A percentile compares a stretch with the other conserved stretches of the same genome.
phyloP scores from a whole-genome alignment of 768 basidiomycete genomes.

The Suillus paluster region DNA sequence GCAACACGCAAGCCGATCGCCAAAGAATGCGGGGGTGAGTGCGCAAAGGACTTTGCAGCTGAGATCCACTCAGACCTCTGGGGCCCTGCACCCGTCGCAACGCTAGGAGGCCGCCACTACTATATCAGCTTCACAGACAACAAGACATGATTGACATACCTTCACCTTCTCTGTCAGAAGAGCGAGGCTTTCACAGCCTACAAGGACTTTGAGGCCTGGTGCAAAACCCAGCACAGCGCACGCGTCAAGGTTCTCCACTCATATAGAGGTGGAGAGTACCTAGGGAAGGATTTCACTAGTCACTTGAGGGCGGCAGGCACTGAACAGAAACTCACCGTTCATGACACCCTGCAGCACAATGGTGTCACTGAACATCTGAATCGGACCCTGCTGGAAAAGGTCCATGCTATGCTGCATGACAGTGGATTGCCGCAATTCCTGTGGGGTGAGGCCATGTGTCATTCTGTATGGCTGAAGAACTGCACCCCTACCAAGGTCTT shows the following conservation, averaged over 20 bases:
- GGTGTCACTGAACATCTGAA: slow-evolving; percentile 24
- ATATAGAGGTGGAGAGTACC: slow-evolving; percentile 28
- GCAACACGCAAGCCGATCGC: slow-evolving; percentile 24
- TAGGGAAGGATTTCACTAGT: slow-evolving; percentile 18
- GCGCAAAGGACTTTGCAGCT: slow-evolving; percentile 30
- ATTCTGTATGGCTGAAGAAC: slow-evolving; percentile 33
- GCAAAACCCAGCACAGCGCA: slow-evolving; percentile 10
- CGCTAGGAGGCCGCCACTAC: slow-evolving; percentile 16
- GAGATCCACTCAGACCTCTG: slow-evolving; percentile 42
- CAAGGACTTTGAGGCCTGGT: slow-evolving; percentile 14
- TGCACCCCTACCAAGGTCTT: slow-evolving; percentile 25
- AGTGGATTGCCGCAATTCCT: slow-evolving; percentile 29
- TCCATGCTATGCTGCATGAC: slow-evolving; percentile 2
- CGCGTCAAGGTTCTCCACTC: slow-evolving; percentile 21
- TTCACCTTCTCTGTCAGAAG: neutral
- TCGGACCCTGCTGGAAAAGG: slow-evolving; percentile 15
- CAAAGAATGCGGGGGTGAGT: slow-evolving; percentile 25
- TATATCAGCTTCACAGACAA: slow-evolving; percentile 28
- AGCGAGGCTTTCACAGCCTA: slow-evolving; percentile 9
- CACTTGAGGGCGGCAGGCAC: slow-evolving; percentile 21
- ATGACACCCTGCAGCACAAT: slow-evolving; percentile 29
- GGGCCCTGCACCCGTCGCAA: slow-evolving; percentile 34
- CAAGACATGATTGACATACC: slow-evolving; percentile 3
- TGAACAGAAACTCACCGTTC: slow-evolving; percentile 16
- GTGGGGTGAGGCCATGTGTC: slow-evolving; percentile 37